Percentiles rank a stretch among this genome's conserved stretches.
Evolutionary conservation across 495 filamentous ascomycete species (phyloP).

Genomic region (Aspergillus diversus): DNA sequence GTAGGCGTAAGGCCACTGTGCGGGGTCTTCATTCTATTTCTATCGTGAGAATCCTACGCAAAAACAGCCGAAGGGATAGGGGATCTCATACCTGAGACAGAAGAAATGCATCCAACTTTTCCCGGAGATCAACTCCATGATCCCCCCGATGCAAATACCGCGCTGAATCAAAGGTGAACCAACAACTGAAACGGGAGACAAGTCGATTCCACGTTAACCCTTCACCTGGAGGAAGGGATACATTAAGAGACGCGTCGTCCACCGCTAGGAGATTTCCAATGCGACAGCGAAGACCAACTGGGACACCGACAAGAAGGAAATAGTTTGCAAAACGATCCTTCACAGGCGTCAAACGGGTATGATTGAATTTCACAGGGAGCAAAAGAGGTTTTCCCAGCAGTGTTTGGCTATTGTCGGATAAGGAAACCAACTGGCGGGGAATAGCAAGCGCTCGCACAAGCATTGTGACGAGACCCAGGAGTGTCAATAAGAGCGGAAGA

Average conservation of each 20-base stretch:
- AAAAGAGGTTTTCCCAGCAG: conserved; percentile 24
- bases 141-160: conserved; percentile 20
- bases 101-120: conserved; percentile 21
- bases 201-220: conserved; percentile 4
- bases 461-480: background rate
- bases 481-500: background rate
- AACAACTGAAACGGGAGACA: conserved; percentile 13
- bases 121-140: conserved; percentile 17
- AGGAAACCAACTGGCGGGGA: conserved; percentile 12
- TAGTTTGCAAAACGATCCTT: conserved; percentile 20
- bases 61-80: background rate
- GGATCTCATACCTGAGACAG: conserved; percentile 8
- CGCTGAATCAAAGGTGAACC: conserved; percentile 16
- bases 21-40: conserved; percentile 16
- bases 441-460: conserved; percentile 7
- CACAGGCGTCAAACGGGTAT: conserved; percentile 14
- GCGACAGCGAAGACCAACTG: conserved; percentile 19
- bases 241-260: conserved; percentile 15
- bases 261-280: conserved; percentile 16
- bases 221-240: background rate
- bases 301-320: conserved; percentile 17
- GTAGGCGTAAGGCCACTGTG: conserved; percentile 60
- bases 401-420: conserved; percentile 15
- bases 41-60: background rate
- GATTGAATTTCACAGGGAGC: conserved; percentile 18